A percentile compares a stretch with the other conserved stretches of the same genome.
These are phyloP conservation scores for Trypanosoma brucei DNA, from an alignment of 208 protist species.

Conservation along the genomic window DNA sequence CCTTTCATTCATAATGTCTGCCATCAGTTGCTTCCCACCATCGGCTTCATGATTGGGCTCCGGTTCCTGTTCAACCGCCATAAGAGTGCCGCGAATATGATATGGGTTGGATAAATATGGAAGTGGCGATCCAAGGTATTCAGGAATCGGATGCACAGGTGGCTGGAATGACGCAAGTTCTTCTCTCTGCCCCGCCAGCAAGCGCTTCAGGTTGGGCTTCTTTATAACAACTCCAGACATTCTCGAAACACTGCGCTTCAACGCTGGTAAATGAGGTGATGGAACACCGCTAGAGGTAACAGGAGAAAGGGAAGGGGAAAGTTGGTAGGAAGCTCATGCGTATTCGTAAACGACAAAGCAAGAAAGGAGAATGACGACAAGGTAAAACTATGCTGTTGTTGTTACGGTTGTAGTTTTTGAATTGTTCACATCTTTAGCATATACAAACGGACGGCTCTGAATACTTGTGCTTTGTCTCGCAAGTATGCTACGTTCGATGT, in stretches of 20 bases:
- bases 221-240: slow-evolving; percentile 25
- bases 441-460: too few species aligned
- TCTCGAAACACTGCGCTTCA: neutral
- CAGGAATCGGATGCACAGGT: neutral
- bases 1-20: slow-evolving; percentile 10
- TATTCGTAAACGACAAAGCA: too few species aligned
- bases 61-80: neutral
- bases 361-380: too few species aligned
- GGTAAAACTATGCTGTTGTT: too few species aligned
- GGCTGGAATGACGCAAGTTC: slow-evolving; percentile 1
- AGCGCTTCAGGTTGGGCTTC: slow-evolving; percentile 13
- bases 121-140: slow-evolving; percentile 14
- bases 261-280: neutral
- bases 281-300: neutral
- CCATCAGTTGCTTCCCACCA: neutral
- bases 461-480: too few species aligned
- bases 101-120: slow-evolving; percentile 13
- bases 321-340: too few species aligned
- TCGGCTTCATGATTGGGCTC: neutral
- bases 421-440: too few species aligned
- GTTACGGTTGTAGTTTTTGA: too few species aligned
- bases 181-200: slow-evolving; percentile 14
- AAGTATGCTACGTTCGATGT: too few species aligned
- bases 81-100: slow-evolving; percentile 11
- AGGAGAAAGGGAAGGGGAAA: too few species aligned